phyloP scores from a whole-genome alignment of 164 flowering plant genomes.

The Sextonia rubra region DNA sequence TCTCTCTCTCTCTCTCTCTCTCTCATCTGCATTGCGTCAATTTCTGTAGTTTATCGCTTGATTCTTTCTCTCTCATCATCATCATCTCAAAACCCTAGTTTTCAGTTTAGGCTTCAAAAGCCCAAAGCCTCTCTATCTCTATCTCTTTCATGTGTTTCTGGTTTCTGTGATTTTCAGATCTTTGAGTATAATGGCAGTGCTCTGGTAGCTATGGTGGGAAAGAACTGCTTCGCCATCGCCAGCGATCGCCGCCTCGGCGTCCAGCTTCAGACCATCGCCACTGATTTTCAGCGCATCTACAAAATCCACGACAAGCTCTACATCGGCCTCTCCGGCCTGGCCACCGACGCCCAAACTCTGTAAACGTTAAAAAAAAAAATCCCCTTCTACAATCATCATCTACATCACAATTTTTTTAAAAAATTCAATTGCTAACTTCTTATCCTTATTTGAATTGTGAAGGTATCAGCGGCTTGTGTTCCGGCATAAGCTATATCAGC shows the following conservation, averaged over 20 bases:
- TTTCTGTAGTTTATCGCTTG: too few relatives aligned
- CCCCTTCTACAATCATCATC: background rate
- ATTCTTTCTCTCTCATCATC: background rate
- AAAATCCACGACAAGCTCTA: constrained; percentile 72
- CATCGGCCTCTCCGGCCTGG: constrained; percentile 87
- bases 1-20: too few relatives aligned
- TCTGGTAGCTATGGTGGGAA: constrained; percentile 93
- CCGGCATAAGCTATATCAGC: constrained; percentile 84
- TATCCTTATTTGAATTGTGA: constrained; percentile 1
- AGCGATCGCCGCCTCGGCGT: constrained; percentile 93
- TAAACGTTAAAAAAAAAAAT: constrained; percentile 22
- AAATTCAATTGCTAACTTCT: background rate
- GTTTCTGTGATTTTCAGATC: constrained; percentile 38
- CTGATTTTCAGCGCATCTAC: constrained; percentile 76
- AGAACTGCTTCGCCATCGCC: constrained; percentile 93
- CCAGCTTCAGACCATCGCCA: constrained; percentile 92
- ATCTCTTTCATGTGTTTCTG: background rate
- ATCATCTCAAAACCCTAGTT: too few relatives aligned
- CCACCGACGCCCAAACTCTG: constrained; percentile 90
- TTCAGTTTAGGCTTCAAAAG: background rate
- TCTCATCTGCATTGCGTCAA: too few relatives aligned
- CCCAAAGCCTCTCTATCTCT: background rate
- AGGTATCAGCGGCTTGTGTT: constrained; percentile 88
- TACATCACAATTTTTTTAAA: background rate
- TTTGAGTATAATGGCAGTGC: constrained; percentile 99